Evolutionary conservation across 2,329 filamentous ascomycete genomes (phyloP).

Genomic region (Colletotrichum liriopes): DNA sequence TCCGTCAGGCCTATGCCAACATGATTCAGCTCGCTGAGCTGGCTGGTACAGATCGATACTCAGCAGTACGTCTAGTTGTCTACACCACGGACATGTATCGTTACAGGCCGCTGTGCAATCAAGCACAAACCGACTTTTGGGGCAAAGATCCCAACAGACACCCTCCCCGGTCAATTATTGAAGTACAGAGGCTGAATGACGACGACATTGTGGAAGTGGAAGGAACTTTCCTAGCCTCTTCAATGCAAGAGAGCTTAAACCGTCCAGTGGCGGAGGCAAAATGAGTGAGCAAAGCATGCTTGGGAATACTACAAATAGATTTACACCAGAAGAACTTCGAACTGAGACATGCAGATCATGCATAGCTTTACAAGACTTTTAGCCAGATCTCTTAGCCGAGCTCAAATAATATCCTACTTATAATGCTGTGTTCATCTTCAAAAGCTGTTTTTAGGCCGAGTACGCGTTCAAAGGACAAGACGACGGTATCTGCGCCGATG

Average conservation of each 20-base stretch:
- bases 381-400: no score
- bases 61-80: slow-evolving; percentile 47
- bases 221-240: slow-evolving; percentile 47
- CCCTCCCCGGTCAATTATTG: slow-evolving; percentile 52
- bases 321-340: background rate
- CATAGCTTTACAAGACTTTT: no score
- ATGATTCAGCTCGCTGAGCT: slow-evolving; percentile 51
- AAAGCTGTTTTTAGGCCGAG: no score
- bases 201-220: slow-evolving; percentile 53
- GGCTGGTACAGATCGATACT: slow-evolving; percentile 46
- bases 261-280: background rate
- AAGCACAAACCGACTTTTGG: slow-evolving; percentile 52
- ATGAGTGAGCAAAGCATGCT: background rate
- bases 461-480: no score
- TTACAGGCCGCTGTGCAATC: slow-evolving; percentile 52
- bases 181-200: slow-evolving; percentile 52
- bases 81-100: slow-evolving; percentile 54
- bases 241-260: background rate
- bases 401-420: no score
- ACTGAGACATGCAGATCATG: no score
- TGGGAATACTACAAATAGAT: background rate
- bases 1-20: slow-evolving; percentile 52
- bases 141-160: slow-evolving; percentile 48
- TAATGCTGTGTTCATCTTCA: no score
- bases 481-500: no score